These are phyloP conservation scores for Asterella californica DNA, from an alignment of 225 moss, liverwort and hornwort genomes.

Conservation along the genomic window DNA sequence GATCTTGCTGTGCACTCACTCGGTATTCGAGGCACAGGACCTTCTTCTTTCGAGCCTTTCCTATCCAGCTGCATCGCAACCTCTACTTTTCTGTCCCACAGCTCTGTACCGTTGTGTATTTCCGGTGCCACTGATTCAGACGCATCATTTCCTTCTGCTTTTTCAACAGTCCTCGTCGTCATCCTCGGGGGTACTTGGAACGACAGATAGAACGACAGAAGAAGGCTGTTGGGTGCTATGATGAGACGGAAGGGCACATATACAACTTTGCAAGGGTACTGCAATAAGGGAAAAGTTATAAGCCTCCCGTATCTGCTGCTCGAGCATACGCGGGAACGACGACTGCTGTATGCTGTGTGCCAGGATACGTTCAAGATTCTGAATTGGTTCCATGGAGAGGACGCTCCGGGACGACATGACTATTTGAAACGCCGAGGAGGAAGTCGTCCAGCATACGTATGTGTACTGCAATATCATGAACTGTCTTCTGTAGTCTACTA, in stretches of 20 bases:
- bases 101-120: neutral
- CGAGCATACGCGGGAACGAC: neutral
- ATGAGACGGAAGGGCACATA: neutral
- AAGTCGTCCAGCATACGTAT: neutral
- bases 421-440: neutral
- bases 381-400: neutral
- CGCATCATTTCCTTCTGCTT: neutral
- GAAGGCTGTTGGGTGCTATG: neutral
- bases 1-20: neutral
- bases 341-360: neutral
- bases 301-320: neutral
- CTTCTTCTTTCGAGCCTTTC: neutral
- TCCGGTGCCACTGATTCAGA: neutral
- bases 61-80: neutral
- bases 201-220: neutral
- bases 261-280: neutral
- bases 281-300: neutral
- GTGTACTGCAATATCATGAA: neutral
- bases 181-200: neutral
- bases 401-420: neutral
- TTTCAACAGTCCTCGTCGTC: neutral
- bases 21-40: neutral
- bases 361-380: neutral
- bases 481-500: neutral
- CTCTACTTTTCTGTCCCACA: neutral